These are phyloP conservation scores for Pleodorina starrii DNA, from an alignment of 139 green algal genomes.

Conservation along the genomic window DNA sequence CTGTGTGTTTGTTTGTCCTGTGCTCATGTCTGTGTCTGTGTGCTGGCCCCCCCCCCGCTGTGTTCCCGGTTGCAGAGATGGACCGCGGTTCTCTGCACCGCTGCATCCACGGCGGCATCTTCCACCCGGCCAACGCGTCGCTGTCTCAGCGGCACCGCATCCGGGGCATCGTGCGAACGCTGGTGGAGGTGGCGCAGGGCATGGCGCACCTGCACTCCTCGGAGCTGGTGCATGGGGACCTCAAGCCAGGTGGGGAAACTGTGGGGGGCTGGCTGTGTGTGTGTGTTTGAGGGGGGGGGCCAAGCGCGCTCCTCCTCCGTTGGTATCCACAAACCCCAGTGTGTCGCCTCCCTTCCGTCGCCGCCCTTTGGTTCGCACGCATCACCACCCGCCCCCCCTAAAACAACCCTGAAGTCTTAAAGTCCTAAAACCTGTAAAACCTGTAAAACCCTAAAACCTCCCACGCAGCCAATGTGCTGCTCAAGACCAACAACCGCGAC, in stretches of 20 bases:
- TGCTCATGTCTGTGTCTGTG: too few relatives aligned
- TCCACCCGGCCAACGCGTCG: background rate
- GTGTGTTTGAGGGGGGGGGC: background rate
- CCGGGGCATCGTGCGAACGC: conserved; percentile 27
- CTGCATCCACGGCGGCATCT: conserved; percentile 9
- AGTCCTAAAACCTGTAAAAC: too few relatives aligned
- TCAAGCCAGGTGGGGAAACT: conserved; percentile 28
- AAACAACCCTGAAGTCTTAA: too few relatives aligned
- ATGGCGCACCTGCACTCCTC: conserved; percentile 48
- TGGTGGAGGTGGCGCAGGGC: conserved; percentile 43
- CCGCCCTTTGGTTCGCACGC: too few relatives aligned
- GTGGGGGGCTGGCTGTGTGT: background rate
- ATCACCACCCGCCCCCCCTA: too few relatives aligned
- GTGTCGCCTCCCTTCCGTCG: too few relatives aligned
- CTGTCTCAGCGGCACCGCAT: conserved; percentile 34
- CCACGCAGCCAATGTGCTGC: conserved; percentile 42
- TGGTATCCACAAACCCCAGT: too few relatives aligned
- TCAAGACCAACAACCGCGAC: conserved; percentile 39
- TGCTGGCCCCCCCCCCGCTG: background rate
- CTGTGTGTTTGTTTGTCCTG: too few relatives aligned
- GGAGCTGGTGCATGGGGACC: conserved; percentile 47
- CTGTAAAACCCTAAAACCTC: too few relatives aligned
- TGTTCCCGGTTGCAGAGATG: conserved; percentile 27
- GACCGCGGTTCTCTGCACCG: conserved; percentile 34
- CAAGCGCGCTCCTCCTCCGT: too few relatives aligned